A percentile compares a stretch with the other conserved stretches of the same genome.
These are phyloP conservation scores for Exophiala alcalophila DNA, from an alignment of 2,329 filamentous ascomycete genomes.

Conservation along the genomic window DNA sequence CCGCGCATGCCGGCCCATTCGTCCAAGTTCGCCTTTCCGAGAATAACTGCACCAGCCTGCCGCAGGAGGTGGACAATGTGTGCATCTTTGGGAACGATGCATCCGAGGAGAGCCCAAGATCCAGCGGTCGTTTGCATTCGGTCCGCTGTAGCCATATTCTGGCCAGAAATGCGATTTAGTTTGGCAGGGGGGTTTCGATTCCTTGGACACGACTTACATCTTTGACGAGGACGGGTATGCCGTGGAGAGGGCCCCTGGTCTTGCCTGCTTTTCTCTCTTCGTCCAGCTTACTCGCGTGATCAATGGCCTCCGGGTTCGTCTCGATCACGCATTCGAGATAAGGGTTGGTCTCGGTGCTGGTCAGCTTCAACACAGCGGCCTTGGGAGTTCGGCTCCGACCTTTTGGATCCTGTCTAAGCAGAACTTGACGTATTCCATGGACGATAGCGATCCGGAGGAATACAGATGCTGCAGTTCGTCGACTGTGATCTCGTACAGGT, in stretches of 20 bases:
- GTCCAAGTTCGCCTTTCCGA: constrained; percentile 37
- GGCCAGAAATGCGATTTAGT: not conserved
- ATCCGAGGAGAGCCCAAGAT: constrained; percentile 29
- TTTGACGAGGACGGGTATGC: constrained; percentile 38
- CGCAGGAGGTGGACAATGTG: constrained; percentile 31
- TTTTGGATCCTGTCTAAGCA: constrained; percentile 29
- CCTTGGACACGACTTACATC: constrained; percentile 20
- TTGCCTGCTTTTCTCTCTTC: constrained; percentile 31
- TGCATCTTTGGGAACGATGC: constrained; percentile 30
- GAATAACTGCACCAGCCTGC: constrained; percentile 34
- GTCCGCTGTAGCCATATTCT: constrained; percentile 35
- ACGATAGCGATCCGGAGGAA: constrained; percentile 20
- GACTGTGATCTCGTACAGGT: constrained; percentile 29
- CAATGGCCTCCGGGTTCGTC: constrained; percentile 30
- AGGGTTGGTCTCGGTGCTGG: constrained; percentile 14
- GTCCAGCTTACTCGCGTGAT: constrained; percentile 30
- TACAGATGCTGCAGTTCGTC: constrained; percentile 28
- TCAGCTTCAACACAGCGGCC: not conserved
- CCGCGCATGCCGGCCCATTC: constrained; percentile 30
- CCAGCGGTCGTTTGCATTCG: constrained; percentile 34
- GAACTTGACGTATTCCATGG: constrained; percentile 24
- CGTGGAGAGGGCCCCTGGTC: constrained; percentile 34
- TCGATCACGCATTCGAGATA: constrained; percentile 34
- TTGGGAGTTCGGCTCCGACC: constrained; percentile 16
- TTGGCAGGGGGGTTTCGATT: not conserved